Percentiles rank a stretch among this genome's conserved stretches.
These are phyloP conservation scores for Tephrocybe sp. DNA, from an alignment of 768 basidiomycete species.

Conservation along the genomic window DNA sequence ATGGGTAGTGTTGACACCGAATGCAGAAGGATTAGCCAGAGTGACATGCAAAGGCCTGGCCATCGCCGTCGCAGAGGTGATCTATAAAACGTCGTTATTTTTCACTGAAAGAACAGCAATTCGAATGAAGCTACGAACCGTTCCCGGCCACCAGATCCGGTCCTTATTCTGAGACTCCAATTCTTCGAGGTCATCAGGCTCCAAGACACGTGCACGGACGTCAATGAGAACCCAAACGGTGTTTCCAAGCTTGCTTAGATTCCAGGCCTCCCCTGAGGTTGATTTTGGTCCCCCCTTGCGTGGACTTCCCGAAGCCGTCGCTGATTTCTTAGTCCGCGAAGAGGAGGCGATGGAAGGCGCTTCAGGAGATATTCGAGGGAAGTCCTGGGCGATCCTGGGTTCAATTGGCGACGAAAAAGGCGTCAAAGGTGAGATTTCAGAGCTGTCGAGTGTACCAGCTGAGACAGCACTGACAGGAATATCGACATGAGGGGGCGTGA, in stretches of 20 bases:
- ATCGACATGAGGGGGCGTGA: conserved; percentile 1
- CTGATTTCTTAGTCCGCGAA: background rate
- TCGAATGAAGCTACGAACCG: conserved; percentile 37
- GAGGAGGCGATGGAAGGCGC: background rate
- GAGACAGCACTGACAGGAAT: background rate
- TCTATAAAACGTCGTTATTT: conserved; percentile 15
- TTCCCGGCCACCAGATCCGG: conserved; percentile 71
- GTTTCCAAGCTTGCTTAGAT: conserved; percentile 29
- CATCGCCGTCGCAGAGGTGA: conserved; percentile 13
- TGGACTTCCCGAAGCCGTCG: background rate
- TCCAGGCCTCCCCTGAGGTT: conserved; percentile 18
- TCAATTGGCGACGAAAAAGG: conserved; percentile 16
- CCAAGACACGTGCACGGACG: conserved; percentile 32
- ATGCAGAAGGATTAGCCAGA: conserved; percentile 19
- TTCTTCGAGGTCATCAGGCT: conserved; percentile 26
- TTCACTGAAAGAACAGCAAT: conserved; percentile 2
- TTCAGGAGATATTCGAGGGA: conserved; percentile 8
- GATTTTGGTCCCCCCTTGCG: conserved; percentile 4
- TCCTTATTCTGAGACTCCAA: conserved; percentile 19
- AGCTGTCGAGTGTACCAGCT: conserved; percentile 10
- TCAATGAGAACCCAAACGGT: conserved; percentile 58
- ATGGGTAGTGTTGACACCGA: conserved; percentile 28
- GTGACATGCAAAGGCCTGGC: conserved; percentile 23
- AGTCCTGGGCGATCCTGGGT: background rate
- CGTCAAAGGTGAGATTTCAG: conserved; percentile 17